A percentile compares a stretch with the other conserved stretches of the same genome.
phyloP scores from a whole-genome alignment of 441 rosid species.

The Arabidopsis hybrid region DNA sequence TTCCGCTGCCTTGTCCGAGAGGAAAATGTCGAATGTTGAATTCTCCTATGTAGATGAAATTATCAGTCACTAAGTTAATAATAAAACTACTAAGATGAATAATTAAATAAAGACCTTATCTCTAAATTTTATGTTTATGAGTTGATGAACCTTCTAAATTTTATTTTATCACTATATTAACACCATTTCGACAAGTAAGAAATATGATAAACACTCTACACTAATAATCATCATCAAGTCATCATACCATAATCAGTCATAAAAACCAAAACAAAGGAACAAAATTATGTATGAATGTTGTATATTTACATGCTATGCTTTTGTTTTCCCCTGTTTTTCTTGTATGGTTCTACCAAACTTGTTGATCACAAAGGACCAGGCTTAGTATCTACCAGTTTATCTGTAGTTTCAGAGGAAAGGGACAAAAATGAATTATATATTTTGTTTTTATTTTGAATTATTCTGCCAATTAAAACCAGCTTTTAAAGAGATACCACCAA shows the following conservation, averaged over 20 bases:
- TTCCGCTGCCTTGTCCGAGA: not conserved
- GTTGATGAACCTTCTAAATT: not conserved
- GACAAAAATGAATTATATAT: too few relatives aligned
- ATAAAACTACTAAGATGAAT: not conserved
- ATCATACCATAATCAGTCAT: not conserved
- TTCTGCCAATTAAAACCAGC: not conserved
- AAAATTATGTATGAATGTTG: too few relatives aligned
- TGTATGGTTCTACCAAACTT: too few relatives aligned
- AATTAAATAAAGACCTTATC: not conserved
- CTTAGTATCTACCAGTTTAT: too few relatives aligned
- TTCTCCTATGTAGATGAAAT: slow-evolving; percentile 17
- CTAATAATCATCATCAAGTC: not conserved
- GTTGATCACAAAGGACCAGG: too few relatives aligned
- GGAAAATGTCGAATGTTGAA: slow-evolving; percentile 15
- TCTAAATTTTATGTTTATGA: not conserved
- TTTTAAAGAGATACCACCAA: not conserved
- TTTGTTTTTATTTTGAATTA: too few relatives aligned
- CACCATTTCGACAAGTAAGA: not conserved
- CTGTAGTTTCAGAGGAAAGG: too few relatives aligned
- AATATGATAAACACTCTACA: not conserved
- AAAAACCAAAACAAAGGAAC: too few relatives aligned
- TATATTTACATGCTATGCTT: too few relatives aligned
- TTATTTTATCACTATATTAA: not conserved
- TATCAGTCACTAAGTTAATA: not conserved
- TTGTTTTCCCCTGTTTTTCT: too few relatives aligned